phyloP scores from a whole-genome alignment of 176 grass and related monocot genomes.

The Bothriochloa decipiens region DNA sequence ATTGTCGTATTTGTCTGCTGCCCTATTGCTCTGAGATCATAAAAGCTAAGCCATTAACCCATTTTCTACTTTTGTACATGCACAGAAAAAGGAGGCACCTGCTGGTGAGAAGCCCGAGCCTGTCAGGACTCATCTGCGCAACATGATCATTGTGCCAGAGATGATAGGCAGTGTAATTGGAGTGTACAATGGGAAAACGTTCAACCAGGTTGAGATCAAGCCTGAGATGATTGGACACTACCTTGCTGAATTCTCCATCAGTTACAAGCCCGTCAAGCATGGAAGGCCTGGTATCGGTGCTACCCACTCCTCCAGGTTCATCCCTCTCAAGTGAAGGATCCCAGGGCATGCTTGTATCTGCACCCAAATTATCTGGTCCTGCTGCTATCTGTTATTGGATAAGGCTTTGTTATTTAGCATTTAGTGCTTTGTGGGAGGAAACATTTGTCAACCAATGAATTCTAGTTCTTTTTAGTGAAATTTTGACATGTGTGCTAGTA shows the following conservation, averaged over 20 bases:
- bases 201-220: conserved; percentile 76
- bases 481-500: not conserved
- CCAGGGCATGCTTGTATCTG: not conserved
- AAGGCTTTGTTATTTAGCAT: not conserved
- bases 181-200: conserved; percentile 69
- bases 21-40: not conserved
- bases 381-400: not conserved
- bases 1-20: not conserved
- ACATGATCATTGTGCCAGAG: conserved; percentile 80
- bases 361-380: not conserved
- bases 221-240: conserved; percentile 80
- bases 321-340: conserved; percentile 62
- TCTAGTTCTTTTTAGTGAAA: not conserved
- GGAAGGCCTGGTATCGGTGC: conserved; percentile 74
- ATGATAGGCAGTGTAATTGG: conserved; percentile 70
- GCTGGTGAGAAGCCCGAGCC: conserved; percentile 62
- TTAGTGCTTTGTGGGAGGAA: not conserved
- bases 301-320: conserved; percentile 74
- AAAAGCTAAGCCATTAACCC: not conserved
- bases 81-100: conserved; percentile 69
- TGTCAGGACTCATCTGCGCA: conserved; percentile 69
- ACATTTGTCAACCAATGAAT: not conserved
- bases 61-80: conserved; percentile 20
- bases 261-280: conserved; percentile 70
- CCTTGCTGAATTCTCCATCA: conserved; percentile 67